These are phyloP conservation scores for Xerophyta viscosa DNA, from an alignment of 106 monocot genomes.

Conservation along the genomic window DNA sequence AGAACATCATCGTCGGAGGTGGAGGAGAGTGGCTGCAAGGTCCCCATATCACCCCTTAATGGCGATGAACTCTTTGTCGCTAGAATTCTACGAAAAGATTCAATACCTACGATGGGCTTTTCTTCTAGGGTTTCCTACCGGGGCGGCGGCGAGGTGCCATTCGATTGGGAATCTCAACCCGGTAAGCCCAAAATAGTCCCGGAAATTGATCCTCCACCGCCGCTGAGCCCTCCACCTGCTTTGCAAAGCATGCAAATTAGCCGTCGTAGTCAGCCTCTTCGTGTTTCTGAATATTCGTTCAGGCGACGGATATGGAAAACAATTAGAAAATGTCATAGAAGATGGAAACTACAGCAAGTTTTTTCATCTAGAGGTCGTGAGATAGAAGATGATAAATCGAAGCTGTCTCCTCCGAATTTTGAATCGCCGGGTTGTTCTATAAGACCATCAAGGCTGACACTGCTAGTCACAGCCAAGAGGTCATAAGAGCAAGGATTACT, in stretches of 20 bases:
- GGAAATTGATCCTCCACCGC: conserved; percentile 4
- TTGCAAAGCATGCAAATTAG: conserved; percentile 20
- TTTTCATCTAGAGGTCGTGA: too few relatives aligned
- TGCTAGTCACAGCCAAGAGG: too few relatives aligned
- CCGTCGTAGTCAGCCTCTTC: neutral
- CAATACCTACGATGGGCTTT: neutral
- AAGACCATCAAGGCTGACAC: too few relatives aligned
- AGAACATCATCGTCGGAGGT: too few relatives aligned
- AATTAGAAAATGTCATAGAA: conserved; percentile 1
- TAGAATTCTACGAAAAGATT: neutral
- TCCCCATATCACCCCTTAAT: neutral
- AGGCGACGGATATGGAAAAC: neutral
- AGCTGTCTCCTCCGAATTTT: too few relatives aligned
- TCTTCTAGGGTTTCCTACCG: conserved; percentile 16
- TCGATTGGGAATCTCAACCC: conserved; percentile 28
- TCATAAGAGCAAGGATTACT: too few relatives aligned
- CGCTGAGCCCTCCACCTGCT: conserved; percentile 26
- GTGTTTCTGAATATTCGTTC: neutral
- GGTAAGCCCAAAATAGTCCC: conserved; percentile 23
- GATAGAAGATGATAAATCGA: too few relatives aligned
- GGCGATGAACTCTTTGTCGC: neutral
- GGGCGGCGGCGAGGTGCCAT: conserved; percentile 13
- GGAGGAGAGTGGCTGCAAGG: neutral
- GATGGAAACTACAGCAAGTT: too few relatives aligned
- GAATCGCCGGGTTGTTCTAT: too few relatives aligned